Evolutionary conservation across 2,329 filamentous ascomycete species (phyloP), one percentile per base, ranked within the genome.

Genomic region (Orbilia brochopaga): DNA sequence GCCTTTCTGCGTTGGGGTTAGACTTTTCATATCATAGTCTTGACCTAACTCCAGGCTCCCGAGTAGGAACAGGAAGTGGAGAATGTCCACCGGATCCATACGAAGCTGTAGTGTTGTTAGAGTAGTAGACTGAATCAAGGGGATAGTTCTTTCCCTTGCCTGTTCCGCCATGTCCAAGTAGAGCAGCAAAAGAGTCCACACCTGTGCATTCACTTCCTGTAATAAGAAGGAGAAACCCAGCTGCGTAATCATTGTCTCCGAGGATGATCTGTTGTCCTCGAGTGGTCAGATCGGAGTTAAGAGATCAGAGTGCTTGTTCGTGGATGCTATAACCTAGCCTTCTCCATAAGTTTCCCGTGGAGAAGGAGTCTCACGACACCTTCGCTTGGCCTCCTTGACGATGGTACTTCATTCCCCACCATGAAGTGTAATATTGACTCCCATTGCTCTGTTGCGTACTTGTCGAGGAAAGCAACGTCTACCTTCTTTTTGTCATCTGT

Each of bases 341-440:
- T 80, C 78, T 91, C 88, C 19, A 99, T 92, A 7, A 97, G 86
- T 58, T 89, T 85, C 1, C 94, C 94, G 0, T 87, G 85, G 75
- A 92, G 84, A 53, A 99, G 84, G 46, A 99, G 84, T 74, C 90
- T 86, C 80, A 93, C 95, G 30, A 97, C 95, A 15, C 89, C 89
- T 76, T 86, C 85, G 78, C 90, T 90, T 30, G 90, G 86, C 0
- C 84, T 84, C 64, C 81, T 79, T 4, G 79, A 78, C n/a, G 79
- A 78, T 62, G 80, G 50, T 81, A 81, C 75, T 79, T 79, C 74
- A 76, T 83, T 77, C 73, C 85, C 84, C 19, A 99, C 94, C 79
- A 99, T 92, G 78, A 92, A 99, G 79, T 97, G 94, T 53, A 99
- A 80, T 27, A 99, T 96, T 24, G 91, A 90, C 79, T 99, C 95